These are phyloP conservation scores for Buddleja alternifolia DNA, from an alignment of 257 asterid species.

Conservation along the genomic window DNA sequence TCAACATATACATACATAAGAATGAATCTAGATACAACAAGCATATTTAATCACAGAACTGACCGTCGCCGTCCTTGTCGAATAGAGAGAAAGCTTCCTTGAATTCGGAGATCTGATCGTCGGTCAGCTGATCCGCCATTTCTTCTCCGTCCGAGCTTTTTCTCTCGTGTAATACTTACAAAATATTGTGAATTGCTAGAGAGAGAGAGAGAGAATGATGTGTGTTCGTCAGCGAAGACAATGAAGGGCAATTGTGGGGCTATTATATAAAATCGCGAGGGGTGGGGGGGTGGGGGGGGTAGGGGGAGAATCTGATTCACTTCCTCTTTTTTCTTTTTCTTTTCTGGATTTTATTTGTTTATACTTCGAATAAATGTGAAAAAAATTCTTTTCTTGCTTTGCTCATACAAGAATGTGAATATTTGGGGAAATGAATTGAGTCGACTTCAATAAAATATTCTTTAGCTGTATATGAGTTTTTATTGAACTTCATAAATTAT, in stretches of 20 bases:
- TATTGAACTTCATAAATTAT: too few relatives aligned
- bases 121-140: slow-evolving; percentile 52
- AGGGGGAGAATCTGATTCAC: slow-evolving; percentile 13
- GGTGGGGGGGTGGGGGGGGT: slow-evolving; percentile 5
- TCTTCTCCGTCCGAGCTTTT: slow-evolving; percentile 28
- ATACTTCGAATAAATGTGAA: neutral
- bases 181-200: slow-evolving; percentile 24
- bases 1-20: neutral
- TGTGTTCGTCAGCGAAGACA: slow-evolving; percentile 37
- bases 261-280: slow-evolving; percentile 44
- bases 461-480: too few relatives aligned
- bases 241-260: slow-evolving; percentile 35
- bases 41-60: slow-evolving; percentile 26
- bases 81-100: slow-evolving; percentile 56
- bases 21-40: slow-evolving; percentile 18
- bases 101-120: slow-evolving; percentile 53
- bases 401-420: slow-evolving; percentile 8
- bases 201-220: slow-evolving; percentile 23
- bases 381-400: slow-evolving; percentile 21
- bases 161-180: slow-evolving; percentile 25
- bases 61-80: slow-evolving; percentile 58
- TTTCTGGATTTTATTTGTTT: neutral
- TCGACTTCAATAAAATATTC: too few relatives aligned
- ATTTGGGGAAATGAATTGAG: too few relatives aligned
- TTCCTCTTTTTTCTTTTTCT: neutral